Base-by-base conservation (phyloP, 495 filamentous ascomycete species). In the Aspergillus kassunensis region DNA sequence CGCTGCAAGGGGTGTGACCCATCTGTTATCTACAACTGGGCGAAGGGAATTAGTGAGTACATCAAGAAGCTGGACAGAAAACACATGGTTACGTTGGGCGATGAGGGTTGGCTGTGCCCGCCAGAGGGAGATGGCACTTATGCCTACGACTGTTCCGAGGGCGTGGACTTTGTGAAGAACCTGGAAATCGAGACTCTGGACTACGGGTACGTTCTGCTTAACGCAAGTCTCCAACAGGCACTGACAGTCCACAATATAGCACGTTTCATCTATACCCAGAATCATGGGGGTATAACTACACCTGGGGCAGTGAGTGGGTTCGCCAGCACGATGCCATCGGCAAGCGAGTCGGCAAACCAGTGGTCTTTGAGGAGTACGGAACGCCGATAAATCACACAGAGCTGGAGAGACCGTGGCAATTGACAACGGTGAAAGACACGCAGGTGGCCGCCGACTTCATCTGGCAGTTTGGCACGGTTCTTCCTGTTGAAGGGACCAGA, bases 51-150 rank as follows among this genome's bases (percentile, higher is more conserved):
- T 15, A 80, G 75, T 48, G 65, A 72, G 1, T 87, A 83, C 56
- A 81, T 89, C 69, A 86, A 87, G 66, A 68, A 62, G 16, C 58
- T 89, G 9, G 86, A 88, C 57, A 56, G 74, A 0, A 66, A 74
- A 31, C 86, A 88, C 60, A 79, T 89, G 72, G 82, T 89, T n/a
- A 81, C 80, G 0, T 70, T 83, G 41, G 85, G 86, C 19, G 84
- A 87, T 51, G 73, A 63, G 64, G 31, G 47, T 15, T 56, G 20
- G 48, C 13, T 45, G 11, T 50, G 37, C 11, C 42, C 33, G 20
- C 42, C 33, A 1, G 29, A 35, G 37, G 37, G 40, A 0, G 51
- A 44, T 12, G 29, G 40, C 1, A 36, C 73, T 56, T 84, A 82
- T 62, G 80, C 81, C 0, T 87, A 86, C 66, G 66, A 66, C 24